A percentile compares a stretch with the other conserved stretches of the same genome.
Conservation (phyloP, 768 basidiomycete genomes). For the Tricholoma flavovirens region DNA sequence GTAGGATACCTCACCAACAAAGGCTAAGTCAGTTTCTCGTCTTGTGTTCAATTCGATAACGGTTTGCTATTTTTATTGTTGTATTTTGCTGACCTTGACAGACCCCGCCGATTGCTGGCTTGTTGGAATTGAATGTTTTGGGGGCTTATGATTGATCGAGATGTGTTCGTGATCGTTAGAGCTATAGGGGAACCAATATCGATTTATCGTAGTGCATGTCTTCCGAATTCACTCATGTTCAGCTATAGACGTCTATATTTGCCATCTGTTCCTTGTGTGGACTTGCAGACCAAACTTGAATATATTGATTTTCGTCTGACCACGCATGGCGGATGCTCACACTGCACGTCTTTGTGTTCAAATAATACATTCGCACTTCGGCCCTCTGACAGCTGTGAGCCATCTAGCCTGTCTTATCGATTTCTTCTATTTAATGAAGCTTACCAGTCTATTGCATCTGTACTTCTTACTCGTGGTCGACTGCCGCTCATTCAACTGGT, state of each 20-base stretch:
- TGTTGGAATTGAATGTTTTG: neutral
- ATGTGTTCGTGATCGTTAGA: neutral
- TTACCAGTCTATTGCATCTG: slow-evolving; percentile 47
- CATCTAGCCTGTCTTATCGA: neutral
- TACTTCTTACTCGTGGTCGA: slow-evolving; percentile 77
- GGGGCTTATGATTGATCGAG: neutral
- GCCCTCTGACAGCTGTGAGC: slow-evolving; percentile 56
- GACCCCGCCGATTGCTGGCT: neutral
- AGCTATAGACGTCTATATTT: neutral
- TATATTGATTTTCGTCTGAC: too few species aligned
- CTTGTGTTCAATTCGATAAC: neutral
- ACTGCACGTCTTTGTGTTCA: slow-evolving; percentile 51
- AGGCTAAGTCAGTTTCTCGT: slow-evolving; percentile 2
- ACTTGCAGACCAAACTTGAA: neutral
- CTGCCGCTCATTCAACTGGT: slow-evolving; percentile 65
- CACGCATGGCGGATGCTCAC: slow-evolving; percentile 50
- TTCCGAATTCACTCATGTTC: neutral
- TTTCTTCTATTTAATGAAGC: neutral
- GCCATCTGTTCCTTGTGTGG: neutral
- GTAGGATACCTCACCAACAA: neutral
- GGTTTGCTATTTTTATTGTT: neutral
- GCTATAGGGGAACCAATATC: neutral
- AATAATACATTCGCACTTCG: slow-evolving; percentile 56
- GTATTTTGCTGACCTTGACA: slow-evolving; percentile 2
- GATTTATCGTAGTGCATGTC: neutral